These are phyloP conservation scores for Sechiopsis laciniata DNA, from an alignment of 306 rosid species.

Conservation along the genomic window DNA sequence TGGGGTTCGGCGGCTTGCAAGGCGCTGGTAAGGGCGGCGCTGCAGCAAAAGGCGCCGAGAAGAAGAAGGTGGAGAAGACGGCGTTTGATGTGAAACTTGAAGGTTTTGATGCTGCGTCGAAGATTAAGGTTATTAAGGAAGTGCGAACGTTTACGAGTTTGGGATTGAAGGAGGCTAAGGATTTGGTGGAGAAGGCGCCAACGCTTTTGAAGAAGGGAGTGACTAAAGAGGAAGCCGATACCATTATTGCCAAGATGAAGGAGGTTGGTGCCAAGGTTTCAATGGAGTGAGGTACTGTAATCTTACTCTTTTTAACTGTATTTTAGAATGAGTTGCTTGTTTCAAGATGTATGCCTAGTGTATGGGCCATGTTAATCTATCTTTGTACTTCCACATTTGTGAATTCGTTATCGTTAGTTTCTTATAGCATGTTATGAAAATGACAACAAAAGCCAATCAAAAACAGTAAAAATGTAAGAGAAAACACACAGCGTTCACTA, in stretches of 20 bases:
- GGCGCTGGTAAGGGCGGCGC: constrained; percentile 42
- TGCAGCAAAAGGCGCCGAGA: constrained; percentile 37
- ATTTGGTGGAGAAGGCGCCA: constrained; percentile 87
- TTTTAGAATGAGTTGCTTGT: constrained; percentile 7
- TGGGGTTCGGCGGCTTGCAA: constrained; percentile 46
- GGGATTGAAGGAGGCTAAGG: constrained; percentile 98
- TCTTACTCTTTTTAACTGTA: background rate
- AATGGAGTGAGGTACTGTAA: constrained; percentile 64
- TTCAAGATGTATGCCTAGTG: background rate
- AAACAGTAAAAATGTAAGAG: too few species aligned
- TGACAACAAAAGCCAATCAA: too few species aligned
- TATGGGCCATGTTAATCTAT: background rate
- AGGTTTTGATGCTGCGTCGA: constrained; percentile 64
- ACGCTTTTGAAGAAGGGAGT: constrained; percentile 84
- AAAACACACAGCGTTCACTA: too few species aligned
- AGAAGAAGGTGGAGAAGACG: constrained; percentile 66
- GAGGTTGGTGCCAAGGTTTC: constrained; percentile 80
- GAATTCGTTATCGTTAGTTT: background rate
- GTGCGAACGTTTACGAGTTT: constrained; percentile 77
- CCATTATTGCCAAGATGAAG: constrained; percentile 75
- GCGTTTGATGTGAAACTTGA: constrained; percentile 84
- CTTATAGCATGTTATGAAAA: too few species aligned
- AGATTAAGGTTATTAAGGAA: constrained; percentile 87
- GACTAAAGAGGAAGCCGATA: constrained; percentile 79
- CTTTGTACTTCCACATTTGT: background rate